Percentiles rank a stretch among this genome's conserved stretches.
Evolutionary conservation across 2,329 filamentous ascomycete genomes (phyloP).

Genomic region (Chalara sp.): DNA sequence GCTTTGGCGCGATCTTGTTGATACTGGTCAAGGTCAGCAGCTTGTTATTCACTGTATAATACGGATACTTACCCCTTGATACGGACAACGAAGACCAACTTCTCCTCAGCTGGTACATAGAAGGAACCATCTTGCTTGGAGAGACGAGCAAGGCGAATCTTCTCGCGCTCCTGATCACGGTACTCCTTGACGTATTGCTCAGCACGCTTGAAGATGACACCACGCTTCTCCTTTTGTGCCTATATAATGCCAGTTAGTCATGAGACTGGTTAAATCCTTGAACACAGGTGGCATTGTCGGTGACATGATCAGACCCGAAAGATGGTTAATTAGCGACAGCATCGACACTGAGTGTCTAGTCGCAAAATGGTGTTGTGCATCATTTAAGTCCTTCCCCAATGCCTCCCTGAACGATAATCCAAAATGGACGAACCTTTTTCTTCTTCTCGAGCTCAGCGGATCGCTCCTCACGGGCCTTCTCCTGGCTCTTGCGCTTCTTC

Average conservation of each 20-base stretch:
- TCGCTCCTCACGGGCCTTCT: constrained; percentile 94
- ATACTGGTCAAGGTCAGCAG: constrained; percentile 57
- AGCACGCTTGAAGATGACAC: constrained; percentile 98
- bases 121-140: constrained; percentile 90
- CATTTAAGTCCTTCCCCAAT: constrained; percentile 44
- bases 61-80: constrained; percentile 76
- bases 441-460: constrained; percentile 73
- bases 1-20: constrained; percentile 99
- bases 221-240: constrained; percentile 98
- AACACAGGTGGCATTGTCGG: constrained; percentile 17
- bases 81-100: constrained; percentile 95
- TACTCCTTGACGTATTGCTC: constrained; percentile 99
- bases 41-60: neutral
- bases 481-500: constrained; percentile 99
- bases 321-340: constrained; percentile 98
- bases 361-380: constrained; percentile 84
- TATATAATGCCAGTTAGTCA: constrained; percentile 41
- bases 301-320: constrained; percentile 86
- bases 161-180: constrained; percentile 96
- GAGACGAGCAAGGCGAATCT: constrained; percentile 83
- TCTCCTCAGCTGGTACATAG: constrained; percentile 91
- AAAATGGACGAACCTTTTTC: constrained; percentile 61
- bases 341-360: constrained; percentile 87
- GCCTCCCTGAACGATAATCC: constrained; percentile 26
- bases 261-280: constrained; percentile 8